These are phyloP conservation scores for Linnemannia exigua DNA, from an alignment of 192 early-diverging fungal species.

Conservation along the genomic window DNA sequence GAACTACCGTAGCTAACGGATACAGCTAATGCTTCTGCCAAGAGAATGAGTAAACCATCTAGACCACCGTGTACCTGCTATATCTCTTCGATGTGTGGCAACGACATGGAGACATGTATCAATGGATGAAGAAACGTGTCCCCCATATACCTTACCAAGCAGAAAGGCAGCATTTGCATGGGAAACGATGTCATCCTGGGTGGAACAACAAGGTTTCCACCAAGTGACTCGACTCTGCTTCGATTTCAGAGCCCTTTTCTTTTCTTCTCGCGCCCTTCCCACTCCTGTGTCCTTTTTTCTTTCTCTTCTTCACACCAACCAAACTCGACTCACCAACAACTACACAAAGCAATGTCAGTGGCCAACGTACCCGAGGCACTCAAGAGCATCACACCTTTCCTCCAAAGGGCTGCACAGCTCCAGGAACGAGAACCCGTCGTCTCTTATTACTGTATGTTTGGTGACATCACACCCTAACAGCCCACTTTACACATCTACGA, in stretches of 20 bases:
- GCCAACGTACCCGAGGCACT: slow-evolving; percentile 72
- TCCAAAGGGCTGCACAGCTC: slow-evolving; percentile 90
- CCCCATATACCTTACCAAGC: no score
- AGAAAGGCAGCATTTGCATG: neutral
- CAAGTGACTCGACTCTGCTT: neutral
- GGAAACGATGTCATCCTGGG: neutral
- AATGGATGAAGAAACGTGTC: no score
- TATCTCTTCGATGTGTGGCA: no score
- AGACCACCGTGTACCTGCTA: no score
- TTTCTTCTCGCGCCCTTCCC: neutral
- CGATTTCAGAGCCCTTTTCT: neutral
- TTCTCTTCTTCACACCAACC: neutral
- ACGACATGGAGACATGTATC: no score
- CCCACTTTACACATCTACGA: neutral
- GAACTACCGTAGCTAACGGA: neutral
- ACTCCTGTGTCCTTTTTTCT: neutral
- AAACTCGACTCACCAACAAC: neutral
- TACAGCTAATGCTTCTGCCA: no score
- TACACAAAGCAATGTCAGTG: slow-evolving; percentile 24
- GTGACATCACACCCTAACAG: neutral
- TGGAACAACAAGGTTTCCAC: neutral
- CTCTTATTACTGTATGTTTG: slow-evolving; percentile 89
- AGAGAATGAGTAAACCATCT: no score
- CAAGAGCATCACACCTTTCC: slow-evolving; percentile 78
- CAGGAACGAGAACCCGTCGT: slow-evolving; percentile 86